phyloP scores from a whole-genome alignment of 1,284 basidiomycete genomes.

The Sporisorium exsertum region DNA sequence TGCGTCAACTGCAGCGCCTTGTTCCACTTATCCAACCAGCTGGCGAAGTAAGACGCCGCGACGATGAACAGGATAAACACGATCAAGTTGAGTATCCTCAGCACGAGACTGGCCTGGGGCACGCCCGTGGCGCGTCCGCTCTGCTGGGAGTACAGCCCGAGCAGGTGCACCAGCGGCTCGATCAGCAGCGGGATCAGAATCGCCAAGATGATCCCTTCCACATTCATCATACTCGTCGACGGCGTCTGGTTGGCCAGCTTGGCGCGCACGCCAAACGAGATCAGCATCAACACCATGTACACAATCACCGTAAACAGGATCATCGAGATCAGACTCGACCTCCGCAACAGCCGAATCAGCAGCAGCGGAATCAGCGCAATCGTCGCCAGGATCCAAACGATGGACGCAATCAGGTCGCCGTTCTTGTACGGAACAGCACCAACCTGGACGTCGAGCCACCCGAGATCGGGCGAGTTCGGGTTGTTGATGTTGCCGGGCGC shows the following conservation, averaged over 20 bases:
- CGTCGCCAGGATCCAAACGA: conserved; percentile 53
- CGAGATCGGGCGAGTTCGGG: conserved; percentile 48
- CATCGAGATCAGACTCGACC: conserved; percentile 53
- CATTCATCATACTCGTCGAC: conserved; percentile 44
- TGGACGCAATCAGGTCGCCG: conserved; percentile 51
- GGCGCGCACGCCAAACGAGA: conserved; percentile 47
- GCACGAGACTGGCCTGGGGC: conserved; percentile 34
- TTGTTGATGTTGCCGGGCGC: conserved; percentile 52
- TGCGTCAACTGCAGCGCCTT: conserved; percentile 37
- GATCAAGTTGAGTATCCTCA: conserved; percentile 53
- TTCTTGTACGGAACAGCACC: conserved; percentile 55
- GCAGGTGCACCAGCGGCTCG: conserved; percentile 49
- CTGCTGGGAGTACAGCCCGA: conserved; percentile 46
- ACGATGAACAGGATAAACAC: conserved; percentile 54
- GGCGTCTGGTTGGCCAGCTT: conserved; percentile 39
- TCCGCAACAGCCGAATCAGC: conserved; percentile 44
- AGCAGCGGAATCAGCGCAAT: conserved; percentile 49
- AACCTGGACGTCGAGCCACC: conserved; percentile 54
- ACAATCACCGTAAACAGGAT: conserved; percentile 48
- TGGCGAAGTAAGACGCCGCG: conserved; percentile 39
- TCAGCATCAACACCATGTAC: conserved; percentile 45
- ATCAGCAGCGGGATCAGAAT: conserved; percentile 44
- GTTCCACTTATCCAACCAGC: conserved; percentile 47
- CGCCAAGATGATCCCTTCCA: conserved; percentile 44
- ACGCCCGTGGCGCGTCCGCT: conserved; percentile 35